Conservation (phyloP, 2,329 filamentous ascomycete genomes). For the Metarhizium album region DNA sequence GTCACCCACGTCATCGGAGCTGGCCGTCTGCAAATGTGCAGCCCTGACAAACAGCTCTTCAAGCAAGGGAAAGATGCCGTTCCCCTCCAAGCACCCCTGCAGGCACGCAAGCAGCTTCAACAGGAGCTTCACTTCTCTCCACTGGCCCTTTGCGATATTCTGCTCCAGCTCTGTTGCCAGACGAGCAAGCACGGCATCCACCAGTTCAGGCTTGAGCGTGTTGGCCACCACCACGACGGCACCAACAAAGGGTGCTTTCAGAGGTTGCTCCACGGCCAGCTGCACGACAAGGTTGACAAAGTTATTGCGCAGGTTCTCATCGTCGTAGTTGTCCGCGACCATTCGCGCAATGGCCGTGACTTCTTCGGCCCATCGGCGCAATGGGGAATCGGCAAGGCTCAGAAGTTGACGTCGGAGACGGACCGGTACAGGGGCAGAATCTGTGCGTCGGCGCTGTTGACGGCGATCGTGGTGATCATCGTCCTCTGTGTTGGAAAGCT, state of each 20-base stretch:
- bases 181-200: constrained; percentile 57
- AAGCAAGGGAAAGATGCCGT: constrained; percentile 75
- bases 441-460: constrained; percentile 61
- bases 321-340: constrained; percentile 76
- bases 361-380: constrained; percentile 70
- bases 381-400: constrained; percentile 69
- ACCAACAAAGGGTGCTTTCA: constrained; percentile 94
- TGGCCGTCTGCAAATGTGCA: constrained; percentile 86
- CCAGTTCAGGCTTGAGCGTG: constrained; percentile 63
- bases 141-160: constrained; percentile 61
- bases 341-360: constrained; percentile 63
- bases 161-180: constrained; percentile 52
- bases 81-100: constrained; percentile 67
- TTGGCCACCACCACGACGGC: constrained; percentile 75
- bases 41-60: constrained; percentile 86
- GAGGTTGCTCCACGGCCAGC: constrained; percentile 78
- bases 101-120: constrained; percentile 84
- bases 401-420: constrained; percentile 71
- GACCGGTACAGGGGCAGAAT: constrained; percentile 56
- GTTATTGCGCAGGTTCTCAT: constrained; percentile 61
- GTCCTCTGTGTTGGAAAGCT: constrained; percentile 34
- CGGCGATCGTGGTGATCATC: constrained; percentile 70
- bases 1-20: constrained; percentile 73
- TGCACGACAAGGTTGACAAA: constrained; percentile 68
- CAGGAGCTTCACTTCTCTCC: constrained; percentile 84